Percentiles rank a stretch among this genome's conserved stretches.
These are phyloP conservation scores for Aspergillus incahuasiensis DNA, from an alignment of 495 filamentous ascomycete species.

Conservation along the genomic window DNA sequence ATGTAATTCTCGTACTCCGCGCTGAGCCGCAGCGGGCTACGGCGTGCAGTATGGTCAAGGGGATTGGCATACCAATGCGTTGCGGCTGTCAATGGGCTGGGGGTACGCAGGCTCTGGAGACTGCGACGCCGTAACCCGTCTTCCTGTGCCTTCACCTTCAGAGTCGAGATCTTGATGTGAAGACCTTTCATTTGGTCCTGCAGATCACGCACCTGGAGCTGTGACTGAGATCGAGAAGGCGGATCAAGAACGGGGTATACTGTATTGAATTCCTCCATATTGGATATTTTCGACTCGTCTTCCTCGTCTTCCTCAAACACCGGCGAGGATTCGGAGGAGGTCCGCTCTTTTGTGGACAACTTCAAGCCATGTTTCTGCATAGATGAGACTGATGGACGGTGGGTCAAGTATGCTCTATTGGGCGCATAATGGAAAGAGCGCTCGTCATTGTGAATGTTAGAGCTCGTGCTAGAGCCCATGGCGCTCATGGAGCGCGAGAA, in stretches of 20 bases:
- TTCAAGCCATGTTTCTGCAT: slow-evolving; percentile 16
- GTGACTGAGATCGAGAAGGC: slow-evolving; percentile 43
- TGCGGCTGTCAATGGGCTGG: slow-evolving; percentile 78
- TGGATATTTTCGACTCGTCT: slow-evolving; percentile 20
- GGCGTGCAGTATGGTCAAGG: slow-evolving; percentile 34
- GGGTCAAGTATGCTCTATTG: slow-evolving; percentile 36
- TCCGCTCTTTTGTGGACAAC: slow-evolving; percentile 15
- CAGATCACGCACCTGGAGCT: slow-evolving; percentile 73
- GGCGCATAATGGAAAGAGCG: slow-evolving; percentile 40
- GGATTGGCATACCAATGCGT: slow-evolving; percentile 68
- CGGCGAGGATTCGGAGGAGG: slow-evolving; percentile 23
- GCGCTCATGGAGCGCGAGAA: slow-evolving; percentile 41
- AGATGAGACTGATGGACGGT: slow-evolving; percentile 35
- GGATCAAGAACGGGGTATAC: slow-evolving; percentile 34
- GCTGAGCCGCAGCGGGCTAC: slow-evolving; percentile 26
- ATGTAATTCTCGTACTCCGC: slow-evolving; percentile 28
- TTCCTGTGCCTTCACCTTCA: slow-evolving; percentile 76
- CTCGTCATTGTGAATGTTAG: slow-evolving; percentile 33
- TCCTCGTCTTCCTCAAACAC: slow-evolving; percentile 24
- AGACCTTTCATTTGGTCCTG: slow-evolving; percentile 92
- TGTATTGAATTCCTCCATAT: slow-evolving; percentile 32
- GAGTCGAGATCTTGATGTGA: slow-evolving; percentile 80
- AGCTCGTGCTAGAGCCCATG: slow-evolving; percentile 36
- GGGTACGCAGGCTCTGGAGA: slow-evolving; percentile 75
- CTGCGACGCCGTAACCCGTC: slow-evolving; percentile 81